Evolutionary conservation across 2,329 filamentous ascomycete species (phyloP).

Genomic region (Arthrobotrys sinensis): DNA sequence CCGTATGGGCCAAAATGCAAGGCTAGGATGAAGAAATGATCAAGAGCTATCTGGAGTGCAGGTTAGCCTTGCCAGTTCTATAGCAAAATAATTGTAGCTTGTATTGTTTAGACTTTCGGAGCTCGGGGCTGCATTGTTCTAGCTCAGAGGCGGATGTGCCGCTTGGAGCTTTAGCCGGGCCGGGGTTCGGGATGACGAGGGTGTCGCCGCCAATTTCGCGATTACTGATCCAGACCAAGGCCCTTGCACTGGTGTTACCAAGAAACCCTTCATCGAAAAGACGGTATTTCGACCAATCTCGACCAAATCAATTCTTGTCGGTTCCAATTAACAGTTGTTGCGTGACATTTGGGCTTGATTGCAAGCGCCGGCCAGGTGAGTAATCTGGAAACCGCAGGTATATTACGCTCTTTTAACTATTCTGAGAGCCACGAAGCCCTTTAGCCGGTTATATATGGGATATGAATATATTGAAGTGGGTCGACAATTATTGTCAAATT

Average conservation of each 20-base stretch:
- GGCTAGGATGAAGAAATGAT: background rate
- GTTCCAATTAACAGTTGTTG: background rate
- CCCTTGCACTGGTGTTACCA: constrained; percentile 25
- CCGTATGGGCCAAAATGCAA: background rate
- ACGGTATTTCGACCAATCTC: background rate
- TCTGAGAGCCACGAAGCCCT: background rate
- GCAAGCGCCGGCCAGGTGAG: constrained; percentile 11
- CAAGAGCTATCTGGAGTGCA: too few relatives aligned
- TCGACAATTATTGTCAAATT: constrained; percentile 15
- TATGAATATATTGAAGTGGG: constrained; percentile 4
- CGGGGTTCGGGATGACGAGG: constrained; percentile 31
- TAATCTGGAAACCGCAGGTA: constrained; percentile 19
- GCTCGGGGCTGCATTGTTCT: constrained; percentile 17
- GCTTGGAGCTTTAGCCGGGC: constrained; percentile 27
- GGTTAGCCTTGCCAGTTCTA: background rate
- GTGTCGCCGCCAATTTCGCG: constrained; percentile 9
- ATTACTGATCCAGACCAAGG: constrained; percentile 42
- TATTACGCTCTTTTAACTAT: constrained; percentile 1
- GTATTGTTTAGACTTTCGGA: background rate
- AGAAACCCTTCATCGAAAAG: background rate
- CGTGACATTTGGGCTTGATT: background rate
- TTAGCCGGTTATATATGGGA: constrained; percentile 1
- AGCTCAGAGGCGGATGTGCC: constrained; percentile 1
- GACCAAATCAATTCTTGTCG: background rate
- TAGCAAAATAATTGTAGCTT: background rate